Conservation (phyloP, 306 rosid species). For the Astragalus membranaceus region DNA sequence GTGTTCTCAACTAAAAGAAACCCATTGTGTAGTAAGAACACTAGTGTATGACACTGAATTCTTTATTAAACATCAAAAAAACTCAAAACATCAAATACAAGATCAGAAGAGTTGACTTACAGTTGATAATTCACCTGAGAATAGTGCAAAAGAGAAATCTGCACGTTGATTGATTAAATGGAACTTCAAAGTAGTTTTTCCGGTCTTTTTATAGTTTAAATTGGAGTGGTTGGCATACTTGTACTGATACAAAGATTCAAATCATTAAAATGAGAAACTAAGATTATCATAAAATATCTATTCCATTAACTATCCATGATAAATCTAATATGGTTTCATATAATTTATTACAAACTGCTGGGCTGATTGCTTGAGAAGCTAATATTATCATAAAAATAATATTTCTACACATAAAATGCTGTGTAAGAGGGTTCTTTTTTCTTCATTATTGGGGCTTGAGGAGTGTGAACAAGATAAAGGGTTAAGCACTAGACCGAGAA, state of each 20-base stretch:
- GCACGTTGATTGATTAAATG: constrained; percentile 78
- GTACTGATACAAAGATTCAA: constrained; percentile 46
- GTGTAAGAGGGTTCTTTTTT: not conserved
- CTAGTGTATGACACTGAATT: too few relatives aligned
- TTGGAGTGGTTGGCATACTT: constrained; percentile 46
- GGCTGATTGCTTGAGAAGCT: constrained; percentile 8
- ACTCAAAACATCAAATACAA: not conserved
- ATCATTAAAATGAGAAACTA: not conserved
- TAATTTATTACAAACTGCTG: not conserved
- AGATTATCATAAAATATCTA: not conserved
- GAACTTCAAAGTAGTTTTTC: constrained; percentile 54
- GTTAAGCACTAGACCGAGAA: not conserved
- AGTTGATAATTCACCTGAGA: constrained; percentile 60
- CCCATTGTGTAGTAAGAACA: too few relatives aligned
- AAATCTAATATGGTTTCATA: constrained; percentile 5
- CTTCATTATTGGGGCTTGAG: not conserved
- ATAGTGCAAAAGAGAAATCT: constrained; percentile 75
- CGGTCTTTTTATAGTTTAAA: constrained; percentile 37
- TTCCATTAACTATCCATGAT: not conserved
- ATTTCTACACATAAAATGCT: not conserved
- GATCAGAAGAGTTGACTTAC: constrained; percentile 32
- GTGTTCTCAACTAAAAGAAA: not conserved
- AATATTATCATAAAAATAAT: not conserved
- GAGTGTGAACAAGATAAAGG: not conserved
- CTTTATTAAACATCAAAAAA: too few relatives aligned